Percentiles rank a stretch among this genome's conserved stretches.
Conservation (phyloP, 352 stramenopile genomes). For the Peronospora destructor region DNA sequence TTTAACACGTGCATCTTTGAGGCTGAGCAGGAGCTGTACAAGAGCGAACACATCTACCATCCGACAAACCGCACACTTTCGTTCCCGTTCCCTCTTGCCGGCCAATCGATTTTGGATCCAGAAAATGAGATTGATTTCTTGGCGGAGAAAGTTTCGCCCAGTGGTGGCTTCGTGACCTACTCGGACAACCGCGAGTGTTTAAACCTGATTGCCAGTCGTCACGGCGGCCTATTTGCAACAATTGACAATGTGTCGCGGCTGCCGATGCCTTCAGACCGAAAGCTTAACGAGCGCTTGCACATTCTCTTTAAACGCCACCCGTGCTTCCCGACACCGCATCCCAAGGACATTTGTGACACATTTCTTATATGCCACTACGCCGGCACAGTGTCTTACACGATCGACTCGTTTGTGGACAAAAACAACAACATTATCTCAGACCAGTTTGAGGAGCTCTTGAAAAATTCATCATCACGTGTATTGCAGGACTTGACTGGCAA, state of each 20-base stretch:
- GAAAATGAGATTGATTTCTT: slow-evolving; percentile 33
- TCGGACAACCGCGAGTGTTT: slow-evolving; percentile 83
- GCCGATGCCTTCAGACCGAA: slow-evolving; percentile 83
- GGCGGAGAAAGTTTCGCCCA: slow-evolving; percentile 32
- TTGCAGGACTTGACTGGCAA: slow-evolving; percentile 61
- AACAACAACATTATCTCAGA: slow-evolving; percentile 89
- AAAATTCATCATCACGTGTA: slow-evolving; percentile 65
- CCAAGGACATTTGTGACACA: slow-evolving; percentile 76
- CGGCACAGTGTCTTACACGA: slow-evolving; percentile 77
- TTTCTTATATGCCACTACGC: slow-evolving; percentile 85
- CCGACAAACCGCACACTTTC: slow-evolving; percentile 77
- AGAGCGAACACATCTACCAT: slow-evolving; percentile 72
- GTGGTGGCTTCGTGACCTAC: slow-evolving; percentile 57
- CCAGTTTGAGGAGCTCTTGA: slow-evolving; percentile 83
- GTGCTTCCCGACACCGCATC: slow-evolving; percentile 80
- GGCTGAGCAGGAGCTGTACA: slow-evolving; percentile 79
- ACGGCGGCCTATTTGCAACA: slow-evolving; percentile 76
- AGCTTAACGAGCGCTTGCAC: slow-evolving; percentile 79
- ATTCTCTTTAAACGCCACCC: slow-evolving; percentile 75
- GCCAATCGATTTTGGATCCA: slow-evolving; percentile 28
- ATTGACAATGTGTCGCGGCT: slow-evolving; percentile 82
- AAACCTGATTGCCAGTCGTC: slow-evolving; percentile 74
- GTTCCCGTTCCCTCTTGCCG: slow-evolving; percentile 64
- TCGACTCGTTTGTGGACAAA: slow-evolving; percentile 85
- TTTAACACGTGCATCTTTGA: slow-evolving; percentile 89